Conservation (phyloP, 345 rosid species). For the Rhodamnia argentea region DNA sequence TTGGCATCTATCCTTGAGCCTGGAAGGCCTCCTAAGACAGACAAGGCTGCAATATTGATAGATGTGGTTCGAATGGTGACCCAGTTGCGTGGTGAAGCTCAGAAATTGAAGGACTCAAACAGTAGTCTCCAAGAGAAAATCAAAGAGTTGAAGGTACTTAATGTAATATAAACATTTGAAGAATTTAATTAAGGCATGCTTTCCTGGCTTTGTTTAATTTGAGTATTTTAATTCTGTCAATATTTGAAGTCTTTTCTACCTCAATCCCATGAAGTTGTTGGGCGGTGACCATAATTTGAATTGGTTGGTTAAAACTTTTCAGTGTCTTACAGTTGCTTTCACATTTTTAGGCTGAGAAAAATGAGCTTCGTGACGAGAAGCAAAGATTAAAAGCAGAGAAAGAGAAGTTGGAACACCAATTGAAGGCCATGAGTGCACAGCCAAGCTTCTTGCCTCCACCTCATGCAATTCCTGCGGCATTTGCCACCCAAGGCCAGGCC, state of each 20-base stretch:
- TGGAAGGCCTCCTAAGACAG: slow-evolving; percentile 33
- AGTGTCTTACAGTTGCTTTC: not conserved
- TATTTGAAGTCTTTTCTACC: not conserved
- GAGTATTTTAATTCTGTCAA: not conserved
- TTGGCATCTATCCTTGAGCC: slow-evolving; percentile 35
- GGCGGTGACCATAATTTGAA: not conserved
- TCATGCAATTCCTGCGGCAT: slow-evolving; percentile 25
- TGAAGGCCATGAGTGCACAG: slow-evolving; percentile 20
- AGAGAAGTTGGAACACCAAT: slow-evolving; percentile 48
- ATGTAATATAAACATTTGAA: not conserved
- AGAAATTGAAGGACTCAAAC: slow-evolving; percentile 32
- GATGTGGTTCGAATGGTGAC: slow-evolving; percentile 36
- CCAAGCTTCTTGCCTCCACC: slow-evolving; percentile 34
- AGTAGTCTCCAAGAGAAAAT: slow-evolving; percentile 31
- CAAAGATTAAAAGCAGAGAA: slow-evolving; percentile 77
- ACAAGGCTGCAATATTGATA: slow-evolving; percentile 31
- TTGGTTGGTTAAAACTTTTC: not conserved
- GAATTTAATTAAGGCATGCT: not conserved
- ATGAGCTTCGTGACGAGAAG: slow-evolving; percentile 76
- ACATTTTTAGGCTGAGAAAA: slow-evolving; percentile 47
- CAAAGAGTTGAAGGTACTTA: slow-evolving; percentile 27
- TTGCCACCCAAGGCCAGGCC: slow-evolving; percentile 28
- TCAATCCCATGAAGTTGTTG: not conserved
- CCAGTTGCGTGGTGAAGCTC: slow-evolving; percentile 27
- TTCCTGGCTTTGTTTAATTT: not conserved